Conservation (phyloP, 192 early-diverging fungal species). For the Physocladia obscura region DNA sequence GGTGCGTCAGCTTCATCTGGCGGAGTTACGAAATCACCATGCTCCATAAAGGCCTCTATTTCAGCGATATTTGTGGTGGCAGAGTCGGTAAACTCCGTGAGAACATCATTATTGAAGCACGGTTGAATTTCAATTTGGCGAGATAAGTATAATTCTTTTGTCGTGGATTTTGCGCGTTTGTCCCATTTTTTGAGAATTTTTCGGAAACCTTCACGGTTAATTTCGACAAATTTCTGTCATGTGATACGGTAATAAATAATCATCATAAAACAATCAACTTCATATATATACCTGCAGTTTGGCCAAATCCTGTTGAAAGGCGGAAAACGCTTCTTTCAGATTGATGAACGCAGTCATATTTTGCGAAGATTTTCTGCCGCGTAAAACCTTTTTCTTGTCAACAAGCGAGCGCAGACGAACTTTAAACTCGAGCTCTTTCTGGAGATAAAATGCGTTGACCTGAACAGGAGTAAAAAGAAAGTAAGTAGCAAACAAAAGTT, state of each 20-base stretch:
- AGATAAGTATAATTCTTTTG: slow-evolving; percentile 95
- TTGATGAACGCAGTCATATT: slow-evolving; percentile 63
- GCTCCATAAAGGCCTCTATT: slow-evolving; percentile 50
- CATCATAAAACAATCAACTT: background rate
- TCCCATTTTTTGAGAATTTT: slow-evolving; percentile 99
- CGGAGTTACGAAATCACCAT: slow-evolving; percentile 1
- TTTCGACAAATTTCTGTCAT: slow-evolving; percentile 90
- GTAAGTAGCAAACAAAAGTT: background rate
- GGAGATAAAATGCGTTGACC: slow-evolving; percentile 95
- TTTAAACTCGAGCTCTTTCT: slow-evolving; percentile 93
- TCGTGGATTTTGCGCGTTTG: slow-evolving; percentile 95
- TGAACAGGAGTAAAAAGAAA: slow-evolving; percentile 23
- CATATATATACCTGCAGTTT: slow-evolving; percentile 80
- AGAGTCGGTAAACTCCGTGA: slow-evolving; percentile 86
- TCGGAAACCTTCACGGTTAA: slow-evolving; percentile 93
- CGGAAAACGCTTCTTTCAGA: slow-evolving; percentile 84
- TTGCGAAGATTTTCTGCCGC: slow-evolving; percentile 36
- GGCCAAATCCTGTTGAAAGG: slow-evolving; percentile 89
- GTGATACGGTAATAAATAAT: background rate
- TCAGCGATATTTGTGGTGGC: slow-evolving; percentile 76
- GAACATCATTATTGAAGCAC: slow-evolving; percentile 91
- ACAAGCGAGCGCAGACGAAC: slow-evolving; percentile 75
- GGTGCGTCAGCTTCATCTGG: background rate
- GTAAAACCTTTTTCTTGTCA: slow-evolving; percentile 45
- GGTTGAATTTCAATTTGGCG: slow-evolving; percentile 98